Conservation (phyloP, 805 yeast genomes). For the Teunomyces barrocoloradensis region DNA sequence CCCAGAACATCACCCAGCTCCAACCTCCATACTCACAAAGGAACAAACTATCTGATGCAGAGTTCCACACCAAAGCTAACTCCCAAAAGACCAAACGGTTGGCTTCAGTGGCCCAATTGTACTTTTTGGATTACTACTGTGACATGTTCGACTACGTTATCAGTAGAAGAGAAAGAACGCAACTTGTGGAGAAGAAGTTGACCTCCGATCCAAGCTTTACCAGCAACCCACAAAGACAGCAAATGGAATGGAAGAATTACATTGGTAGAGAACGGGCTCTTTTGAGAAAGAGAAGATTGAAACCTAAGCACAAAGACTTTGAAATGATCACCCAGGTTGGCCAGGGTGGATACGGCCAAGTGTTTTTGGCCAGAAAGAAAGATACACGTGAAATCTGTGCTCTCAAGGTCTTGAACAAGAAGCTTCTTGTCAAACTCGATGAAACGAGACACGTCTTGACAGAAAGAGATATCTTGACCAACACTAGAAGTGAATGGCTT, state of each 20-base stretch:
- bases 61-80: constrained; percentile 57
- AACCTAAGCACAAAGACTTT: constrained; percentile 92
- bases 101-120: constrained; percentile 90
- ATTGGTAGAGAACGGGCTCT: constrained; percentile 80
- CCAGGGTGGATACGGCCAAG: constrained; percentile 99
- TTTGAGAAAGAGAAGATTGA: constrained; percentile 82
- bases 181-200: constrained; percentile 61
- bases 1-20: constrained; percentile 30
- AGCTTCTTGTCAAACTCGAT: constrained; percentile 79
- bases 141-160: constrained; percentile 93
- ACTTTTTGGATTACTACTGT: constrained; percentile 91
- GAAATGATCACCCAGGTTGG: constrained; percentile 98
- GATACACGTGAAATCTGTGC: constrained; percentile 97
- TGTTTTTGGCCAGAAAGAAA: constrained; percentile 88
- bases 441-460: constrained; percentile 95
- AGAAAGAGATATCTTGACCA: constrained; percentile 95
- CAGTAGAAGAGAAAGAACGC: constrained; percentile 77
- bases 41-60: constrained; percentile 31
- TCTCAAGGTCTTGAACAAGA: constrained; percentile 84
- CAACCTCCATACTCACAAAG: constrained; percentile 22
- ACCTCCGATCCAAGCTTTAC: constrained; percentile 47
- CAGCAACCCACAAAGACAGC: constrained; percentile 31
- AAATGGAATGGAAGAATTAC: constrained; percentile 68
- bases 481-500: constrained; percentile 93
- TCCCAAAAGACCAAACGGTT: constrained; percentile 77